Evolutionary conservation across 805 yeast species (phyloP).

Genomic region (Cyberlindnera amylophila): DNA sequence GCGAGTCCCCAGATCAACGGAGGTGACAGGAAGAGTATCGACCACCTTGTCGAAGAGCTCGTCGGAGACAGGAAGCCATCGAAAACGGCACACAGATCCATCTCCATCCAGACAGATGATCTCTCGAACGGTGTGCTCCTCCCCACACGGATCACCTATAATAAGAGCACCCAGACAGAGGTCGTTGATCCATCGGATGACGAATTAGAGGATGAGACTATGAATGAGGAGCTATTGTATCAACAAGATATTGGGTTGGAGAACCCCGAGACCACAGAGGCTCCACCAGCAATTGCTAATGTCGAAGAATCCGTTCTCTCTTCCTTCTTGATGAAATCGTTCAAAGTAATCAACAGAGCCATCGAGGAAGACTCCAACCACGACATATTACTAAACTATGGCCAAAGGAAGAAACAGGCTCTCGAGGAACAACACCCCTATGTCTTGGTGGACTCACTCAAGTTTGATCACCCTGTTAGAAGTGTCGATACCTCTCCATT

Average conservation of each 20-base stretch:
- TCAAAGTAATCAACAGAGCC: constrained; percentile 24
- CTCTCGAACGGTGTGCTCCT: neutral
- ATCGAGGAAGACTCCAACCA: constrained; percentile 24
- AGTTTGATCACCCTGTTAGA: constrained; percentile 12
- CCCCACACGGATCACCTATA: constrained; percentile 16
- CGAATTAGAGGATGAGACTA: neutral
- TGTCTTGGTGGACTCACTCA: constrained; percentile 3
- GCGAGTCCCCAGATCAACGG: constrained; percentile 2
- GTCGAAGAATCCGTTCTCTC: constrained; percentile 15
- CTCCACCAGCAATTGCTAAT: neutral
- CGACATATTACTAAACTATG: constrained; percentile 23
- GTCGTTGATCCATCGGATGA: constrained; percentile 3
- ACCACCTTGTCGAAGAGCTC: constrained; percentile 12
- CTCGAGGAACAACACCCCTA: constrained; percentile 13
- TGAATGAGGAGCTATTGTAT: neutral
- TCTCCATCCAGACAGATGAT: constrained; percentile 14
- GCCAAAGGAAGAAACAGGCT: constrained; percentile 14
- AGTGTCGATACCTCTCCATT: constrained; percentile 20
- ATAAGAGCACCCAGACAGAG: constrained; percentile 25
- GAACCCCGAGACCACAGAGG: neutral
- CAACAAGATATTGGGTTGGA: neutral
- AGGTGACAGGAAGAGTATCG: constrained; percentile 1
- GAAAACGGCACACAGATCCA: constrained; percentile 7
- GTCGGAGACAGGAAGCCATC: constrained; percentile 5
- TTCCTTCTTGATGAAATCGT: constrained; percentile 21